These are phyloP conservation scores for Cercophora samala DNA, from an alignment of 495 filamentous ascomycete species.

Conservation along the genomic window DNA sequence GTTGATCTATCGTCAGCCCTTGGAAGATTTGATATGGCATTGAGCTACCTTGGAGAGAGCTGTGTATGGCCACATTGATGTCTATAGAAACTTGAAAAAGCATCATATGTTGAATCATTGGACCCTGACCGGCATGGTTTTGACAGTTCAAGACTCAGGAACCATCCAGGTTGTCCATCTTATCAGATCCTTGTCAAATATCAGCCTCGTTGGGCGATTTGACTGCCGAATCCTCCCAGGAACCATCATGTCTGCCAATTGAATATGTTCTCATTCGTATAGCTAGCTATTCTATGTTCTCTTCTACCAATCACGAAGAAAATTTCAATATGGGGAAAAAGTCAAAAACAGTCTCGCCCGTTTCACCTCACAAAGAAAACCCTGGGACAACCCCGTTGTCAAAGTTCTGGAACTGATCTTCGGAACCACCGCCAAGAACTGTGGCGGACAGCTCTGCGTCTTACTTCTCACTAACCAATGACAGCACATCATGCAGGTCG, in stretches of 20 bases:
- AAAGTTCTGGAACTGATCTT: not conserved
- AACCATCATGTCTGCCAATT: not conserved
- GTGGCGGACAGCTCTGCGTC: not conserved
- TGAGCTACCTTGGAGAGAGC: no score
- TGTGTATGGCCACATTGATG: not conserved
- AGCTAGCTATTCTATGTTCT: not conserved
- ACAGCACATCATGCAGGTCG: not conserved
- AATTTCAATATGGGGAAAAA: not conserved
- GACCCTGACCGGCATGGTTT: no score
- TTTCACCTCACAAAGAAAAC: not conserved
- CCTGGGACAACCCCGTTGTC: not conserved
- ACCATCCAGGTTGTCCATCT: no score
- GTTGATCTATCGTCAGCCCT: no score
- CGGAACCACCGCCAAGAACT: not conserved
- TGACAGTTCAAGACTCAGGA: no score
- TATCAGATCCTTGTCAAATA: not conserved
- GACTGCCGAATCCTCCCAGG: not conserved
- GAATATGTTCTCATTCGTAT: no score
- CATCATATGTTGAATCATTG: no score
- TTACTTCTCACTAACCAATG: not conserved
- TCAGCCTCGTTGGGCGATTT: not conserved
- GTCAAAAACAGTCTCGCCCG: not conserved
- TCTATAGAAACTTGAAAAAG: not conserved
- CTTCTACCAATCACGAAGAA: not conserved
- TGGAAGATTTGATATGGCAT: no score